Evolutionary conservation across 495 filamentous ascomycete genomes (phyloP).

Genomic region (Hyaloscypha finlandica): DNA sequence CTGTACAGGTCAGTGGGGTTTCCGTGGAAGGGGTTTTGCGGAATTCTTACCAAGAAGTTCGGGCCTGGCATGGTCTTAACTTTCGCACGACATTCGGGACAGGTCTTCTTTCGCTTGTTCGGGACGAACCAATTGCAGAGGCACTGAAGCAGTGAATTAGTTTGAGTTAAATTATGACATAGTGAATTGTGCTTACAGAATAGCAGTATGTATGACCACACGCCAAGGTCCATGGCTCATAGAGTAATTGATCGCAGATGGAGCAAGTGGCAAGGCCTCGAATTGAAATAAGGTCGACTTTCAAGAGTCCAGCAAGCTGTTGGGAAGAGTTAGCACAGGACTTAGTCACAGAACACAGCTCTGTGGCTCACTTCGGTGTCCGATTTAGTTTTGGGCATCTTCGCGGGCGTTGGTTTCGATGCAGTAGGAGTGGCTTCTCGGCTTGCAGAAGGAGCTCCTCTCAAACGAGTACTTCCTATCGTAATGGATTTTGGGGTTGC

Average conservation of each 20-base stretch:
- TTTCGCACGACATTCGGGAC: conserved; percentile 67
- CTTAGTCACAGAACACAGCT: neutral
- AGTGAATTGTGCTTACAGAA: conserved; percentile 47
- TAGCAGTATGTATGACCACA: conserved; percentile 81
- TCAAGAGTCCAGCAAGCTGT: conserved; percentile 27
- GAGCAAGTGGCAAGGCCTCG: conserved; percentile 56
- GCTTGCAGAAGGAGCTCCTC: neutral
- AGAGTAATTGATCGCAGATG: conserved; percentile 68
- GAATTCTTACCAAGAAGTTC: conserved; percentile 60
- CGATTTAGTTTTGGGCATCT: neutral
- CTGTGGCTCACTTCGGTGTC: conserved; percentile 17
- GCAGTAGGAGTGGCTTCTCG: conserved; percentile 20
- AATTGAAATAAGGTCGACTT: conserved; percentile 29
- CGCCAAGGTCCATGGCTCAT: conserved; percentile 70
- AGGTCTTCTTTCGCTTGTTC: conserved; percentile 63
- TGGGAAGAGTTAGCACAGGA: conserved; percentile 10
- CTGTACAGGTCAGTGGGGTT: conserved; percentile 41
- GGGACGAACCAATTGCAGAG: conserved; percentile 65
- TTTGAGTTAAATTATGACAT: conserved; percentile 13
- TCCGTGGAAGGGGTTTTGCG: neutral
- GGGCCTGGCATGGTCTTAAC: conserved; percentile 64
- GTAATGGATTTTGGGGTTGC: neutral
- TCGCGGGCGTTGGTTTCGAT: conserved; percentile 1
- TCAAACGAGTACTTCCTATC: neutral
- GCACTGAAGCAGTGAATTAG: conserved; percentile 46